phyloP scores from a whole-genome alignment of 352 stramenopile species.

The Phytophthora meadii region DNA sequence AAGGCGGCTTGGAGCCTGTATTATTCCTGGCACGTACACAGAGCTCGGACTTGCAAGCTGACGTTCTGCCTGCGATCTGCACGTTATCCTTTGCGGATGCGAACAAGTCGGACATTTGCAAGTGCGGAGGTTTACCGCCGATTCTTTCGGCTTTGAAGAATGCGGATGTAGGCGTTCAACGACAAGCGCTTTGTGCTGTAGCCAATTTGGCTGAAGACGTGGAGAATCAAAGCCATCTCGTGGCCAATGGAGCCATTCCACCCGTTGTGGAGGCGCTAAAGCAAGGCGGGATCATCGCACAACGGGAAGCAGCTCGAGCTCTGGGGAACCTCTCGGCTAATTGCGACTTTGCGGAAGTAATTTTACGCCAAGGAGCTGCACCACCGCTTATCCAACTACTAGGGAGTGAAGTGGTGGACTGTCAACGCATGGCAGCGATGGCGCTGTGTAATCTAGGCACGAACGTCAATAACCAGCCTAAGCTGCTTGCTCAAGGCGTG shows the following conservation, averaged over 20 bases:
- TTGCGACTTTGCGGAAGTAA: constrained; percentile 94
- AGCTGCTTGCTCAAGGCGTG: constrained; percentile 90
- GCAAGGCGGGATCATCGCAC: constrained; percentile 78
- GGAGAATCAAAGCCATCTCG: constrained; percentile 93
- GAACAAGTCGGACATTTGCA: constrained; percentile 96
- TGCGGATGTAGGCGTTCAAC: constrained; percentile 80
- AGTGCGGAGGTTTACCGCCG: constrained; percentile 91
- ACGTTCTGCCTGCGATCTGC: constrained; percentile 92
- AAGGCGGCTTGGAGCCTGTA: constrained; percentile 96
- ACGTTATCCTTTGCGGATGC: constrained; percentile 92
- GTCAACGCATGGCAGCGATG: constrained; percentile 96
- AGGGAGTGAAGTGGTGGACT: constrained; percentile 90
- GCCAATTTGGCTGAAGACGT: constrained; percentile 96
- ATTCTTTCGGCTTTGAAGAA: constrained; percentile 86
- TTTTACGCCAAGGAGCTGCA: constrained; percentile 89
- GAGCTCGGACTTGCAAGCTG: constrained; percentile 90
- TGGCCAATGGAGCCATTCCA: constrained; percentile 89
- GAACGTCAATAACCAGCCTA: constrained; percentile 94
- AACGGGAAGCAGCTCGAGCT: constrained; percentile 93
- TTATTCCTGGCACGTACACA: constrained; percentile 95
- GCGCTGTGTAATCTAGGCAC: constrained; percentile 95
- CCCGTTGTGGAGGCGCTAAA: constrained; percentile 86
- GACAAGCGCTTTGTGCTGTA: constrained; percentile 94
- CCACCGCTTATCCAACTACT: constrained; percentile 90
- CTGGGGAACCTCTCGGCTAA: constrained; percentile 96